phyloP scores from a whole-genome alignment of 495 filamentous ascomycete genomes.

The Aspergillus baeticus region DNA sequence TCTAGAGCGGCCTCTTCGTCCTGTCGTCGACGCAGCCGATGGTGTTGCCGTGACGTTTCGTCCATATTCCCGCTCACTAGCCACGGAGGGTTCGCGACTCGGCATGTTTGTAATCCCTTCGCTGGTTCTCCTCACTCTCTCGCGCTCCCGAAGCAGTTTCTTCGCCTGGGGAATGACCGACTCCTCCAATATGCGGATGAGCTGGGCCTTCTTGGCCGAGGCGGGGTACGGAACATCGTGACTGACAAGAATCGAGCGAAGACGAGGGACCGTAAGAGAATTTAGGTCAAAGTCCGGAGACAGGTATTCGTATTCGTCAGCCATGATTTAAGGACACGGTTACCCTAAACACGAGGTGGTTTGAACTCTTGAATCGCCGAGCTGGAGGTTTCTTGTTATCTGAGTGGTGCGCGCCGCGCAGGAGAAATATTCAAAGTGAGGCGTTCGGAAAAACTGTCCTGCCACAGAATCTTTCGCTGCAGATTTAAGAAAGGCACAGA shows the following conservation, averaged over 20 bases:
- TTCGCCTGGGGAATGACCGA: slow-evolving; percentile 74
- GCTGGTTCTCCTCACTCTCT: slow-evolving; percentile 74
- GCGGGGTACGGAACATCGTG: slow-evolving; percentile 83
- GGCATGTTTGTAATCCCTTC: slow-evolving; percentile 81
- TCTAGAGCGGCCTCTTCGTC: slow-evolving; percentile 36
- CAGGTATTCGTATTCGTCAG: slow-evolving; percentile 76
- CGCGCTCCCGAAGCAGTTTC: slow-evolving; percentile 70
- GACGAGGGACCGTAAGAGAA: slow-evolving; percentile 76
- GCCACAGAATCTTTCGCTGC: not conserved
- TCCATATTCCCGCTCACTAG: slow-evolving; percentile 41
- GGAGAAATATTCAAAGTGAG: not conserved
- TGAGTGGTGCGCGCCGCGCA: not conserved
- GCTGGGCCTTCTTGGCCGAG: slow-evolving; percentile 82
- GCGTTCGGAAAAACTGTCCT: slow-evolving; percentile 1
- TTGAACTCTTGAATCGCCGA: not conserved
- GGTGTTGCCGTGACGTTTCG: slow-evolving; percentile 39
- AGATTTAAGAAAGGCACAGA: not conserved
- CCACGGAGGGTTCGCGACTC: slow-evolving; percentile 52
- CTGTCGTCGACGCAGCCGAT: slow-evolving; percentile 42
- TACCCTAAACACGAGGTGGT: slow-evolving; percentile 2
- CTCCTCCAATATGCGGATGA: slow-evolving; percentile 79
- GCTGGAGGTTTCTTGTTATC: not conserved
- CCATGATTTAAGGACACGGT: slow-evolving; percentile 46
- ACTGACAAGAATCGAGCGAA: slow-evolving; percentile 85
- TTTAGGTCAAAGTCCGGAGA: slow-evolving; percentile 79